These are phyloP conservation scores for Myxozyma neotropica DNA, from an alignment of 805 yeast genomes.

Conservation along the genomic window DNA sequence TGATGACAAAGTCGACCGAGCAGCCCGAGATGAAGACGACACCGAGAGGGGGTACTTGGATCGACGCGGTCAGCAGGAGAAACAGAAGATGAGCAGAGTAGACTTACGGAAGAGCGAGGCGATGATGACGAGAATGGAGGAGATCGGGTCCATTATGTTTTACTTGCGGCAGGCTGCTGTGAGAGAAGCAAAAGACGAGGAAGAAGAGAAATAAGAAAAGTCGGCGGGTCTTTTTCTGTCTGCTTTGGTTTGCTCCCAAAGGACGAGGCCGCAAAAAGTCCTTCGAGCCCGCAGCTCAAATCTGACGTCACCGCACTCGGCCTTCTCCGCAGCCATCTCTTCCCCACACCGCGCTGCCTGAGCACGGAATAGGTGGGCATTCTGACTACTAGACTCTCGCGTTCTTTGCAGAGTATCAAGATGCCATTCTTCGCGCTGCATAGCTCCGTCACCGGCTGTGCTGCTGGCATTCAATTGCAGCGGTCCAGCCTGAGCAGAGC, in stretches of 20 bases:
- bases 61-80: not conserved
- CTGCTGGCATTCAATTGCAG: not conserved
- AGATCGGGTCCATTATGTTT: constrained; percentile 24
- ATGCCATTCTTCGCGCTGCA: too few relatives aligned
- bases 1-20: constrained; percentile 55
- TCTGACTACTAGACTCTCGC: not conserved
- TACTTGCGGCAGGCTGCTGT: not conserved
- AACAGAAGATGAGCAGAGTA: not conserved
- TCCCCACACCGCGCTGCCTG: not conserved
- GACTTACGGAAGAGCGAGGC: constrained; percentile 28
- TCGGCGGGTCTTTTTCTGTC: too few relatives aligned
- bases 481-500: too few relatives aligned
- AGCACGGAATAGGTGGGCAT: too few relatives aligned
- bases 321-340: not conserved
- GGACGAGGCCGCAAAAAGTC: too few relatives aligned
- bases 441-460: too few relatives aligned
- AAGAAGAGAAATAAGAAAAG: not conserved
- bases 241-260: too few relatives aligned
- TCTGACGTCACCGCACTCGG: not conserved
- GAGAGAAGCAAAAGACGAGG: not conserved
- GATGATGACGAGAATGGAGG: constrained; percentile 28
- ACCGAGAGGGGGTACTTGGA: constrained; percentile 32
- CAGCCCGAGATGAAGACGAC: constrained; percentile 41
- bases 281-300: not conserved
- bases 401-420: not conserved